These are phyloP conservation scores for Ruellia speciosa DNA, from an alignment of 305 asterid genomes.

Conservation along the genomic window DNA sequence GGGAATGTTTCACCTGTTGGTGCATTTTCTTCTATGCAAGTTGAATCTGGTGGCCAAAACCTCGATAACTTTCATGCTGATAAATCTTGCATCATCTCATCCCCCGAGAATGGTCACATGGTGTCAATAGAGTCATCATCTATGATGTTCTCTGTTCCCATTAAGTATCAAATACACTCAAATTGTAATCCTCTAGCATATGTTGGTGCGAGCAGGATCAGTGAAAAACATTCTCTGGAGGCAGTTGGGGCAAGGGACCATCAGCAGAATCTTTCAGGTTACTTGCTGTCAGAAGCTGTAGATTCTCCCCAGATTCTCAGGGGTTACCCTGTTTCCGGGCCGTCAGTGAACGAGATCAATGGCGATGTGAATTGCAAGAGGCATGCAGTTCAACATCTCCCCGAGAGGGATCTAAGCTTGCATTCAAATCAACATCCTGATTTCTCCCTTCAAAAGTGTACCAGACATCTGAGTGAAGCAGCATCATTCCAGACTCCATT, in stretches of 20 bases:
- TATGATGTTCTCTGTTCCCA: constrained; percentile 38
- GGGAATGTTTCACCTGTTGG: constrained; percentile 28
- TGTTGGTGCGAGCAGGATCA: constrained; percentile 25
- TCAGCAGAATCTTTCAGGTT: constrained; percentile 29
- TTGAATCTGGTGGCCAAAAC: constrained; percentile 33
- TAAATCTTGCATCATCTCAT: constrained; percentile 28
- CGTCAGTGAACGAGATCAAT: constrained; percentile 32
- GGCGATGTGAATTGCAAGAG: constrained; percentile 36
- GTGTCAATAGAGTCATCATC: constrained; percentile 32
- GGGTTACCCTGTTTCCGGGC: constrained; percentile 49
- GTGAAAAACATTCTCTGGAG: constrained; percentile 29
- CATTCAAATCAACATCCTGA: constrained; percentile 28
- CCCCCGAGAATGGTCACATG: constrained; percentile 28
- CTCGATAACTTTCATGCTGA: constrained; percentile 25
- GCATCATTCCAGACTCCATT: constrained; percentile 23
- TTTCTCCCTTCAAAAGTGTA: constrained; percentile 52
- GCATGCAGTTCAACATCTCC: constrained; percentile 32
- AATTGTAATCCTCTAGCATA: constrained; percentile 27
- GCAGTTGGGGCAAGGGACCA: constrained; percentile 28
- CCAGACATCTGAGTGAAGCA: constrained; percentile 28
- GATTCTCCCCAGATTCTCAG: constrained; percentile 45
- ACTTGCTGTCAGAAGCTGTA: constrained; percentile 30
- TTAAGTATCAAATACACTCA: constrained; percentile 37
- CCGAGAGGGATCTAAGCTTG: constrained; percentile 31
- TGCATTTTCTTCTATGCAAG: constrained; percentile 22